These are phyloP conservation scores for Periconia macrospinosa DNA, from an alignment of 2,329 filamentous ascomycete species.

Conservation along the genomic window DNA sequence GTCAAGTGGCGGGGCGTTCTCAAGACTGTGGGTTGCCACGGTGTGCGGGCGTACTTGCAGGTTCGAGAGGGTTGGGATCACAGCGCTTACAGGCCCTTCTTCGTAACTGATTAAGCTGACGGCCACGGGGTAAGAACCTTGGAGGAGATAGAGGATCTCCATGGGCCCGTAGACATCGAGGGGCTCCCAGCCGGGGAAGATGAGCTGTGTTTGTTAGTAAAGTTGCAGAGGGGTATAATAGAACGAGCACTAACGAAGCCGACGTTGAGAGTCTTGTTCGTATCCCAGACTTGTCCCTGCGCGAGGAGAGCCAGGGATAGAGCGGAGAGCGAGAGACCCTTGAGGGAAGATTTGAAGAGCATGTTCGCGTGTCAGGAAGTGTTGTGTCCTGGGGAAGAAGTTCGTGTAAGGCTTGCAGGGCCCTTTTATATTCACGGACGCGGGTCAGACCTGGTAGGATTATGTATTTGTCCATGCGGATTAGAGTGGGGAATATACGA, in stretches of 20 bases:
- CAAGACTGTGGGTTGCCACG: conserved; percentile 55
- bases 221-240: neutral
- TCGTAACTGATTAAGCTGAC: conserved; percentile 8
- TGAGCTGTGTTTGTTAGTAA: neutral
- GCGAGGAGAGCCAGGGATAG: neutral
- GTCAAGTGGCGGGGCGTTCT: conserved; percentile 53
- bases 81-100: conserved; percentile 5
- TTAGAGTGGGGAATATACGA: too few relatives aligned
- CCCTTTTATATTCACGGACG: too few relatives aligned
- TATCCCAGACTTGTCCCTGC: neutral
- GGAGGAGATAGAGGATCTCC: conserved; percentile 39
- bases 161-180: conserved; percentile 43
- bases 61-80: neutral
- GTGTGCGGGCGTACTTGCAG: conserved; percentile 33
- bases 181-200: conserved; percentile 26
- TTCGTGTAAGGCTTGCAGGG: too few relatives aligned
- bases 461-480: too few relatives aligned
- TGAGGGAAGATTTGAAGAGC: neutral
- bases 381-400: too few relatives aligned
- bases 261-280: neutral
- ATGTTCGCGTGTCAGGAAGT: too few relatives aligned
- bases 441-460: too few relatives aligned
- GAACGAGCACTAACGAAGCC: neutral
- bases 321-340: neutral
- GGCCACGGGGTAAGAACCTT: conserved; percentile 3